Conservation (phyloP, 2,329 filamentous ascomycete genomes). For the Aurifilum marmelostoma region DNA sequence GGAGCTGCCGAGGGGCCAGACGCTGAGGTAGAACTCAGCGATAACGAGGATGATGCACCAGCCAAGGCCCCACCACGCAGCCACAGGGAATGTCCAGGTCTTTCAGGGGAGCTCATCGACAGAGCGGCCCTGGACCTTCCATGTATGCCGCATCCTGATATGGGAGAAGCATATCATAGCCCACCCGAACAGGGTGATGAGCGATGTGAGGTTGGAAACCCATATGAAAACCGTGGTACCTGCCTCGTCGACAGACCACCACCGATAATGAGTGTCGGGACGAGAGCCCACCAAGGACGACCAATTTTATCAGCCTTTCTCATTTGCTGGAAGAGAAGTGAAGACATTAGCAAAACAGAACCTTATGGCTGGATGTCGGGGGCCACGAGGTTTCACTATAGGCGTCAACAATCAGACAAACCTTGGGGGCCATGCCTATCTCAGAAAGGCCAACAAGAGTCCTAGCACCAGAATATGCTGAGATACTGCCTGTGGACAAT, state of each 20-base stretch:
- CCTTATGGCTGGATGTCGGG: no score
- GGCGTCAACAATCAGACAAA: not conserved
- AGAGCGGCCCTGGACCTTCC: conserved; percentile 44
- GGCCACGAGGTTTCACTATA: not conserved
- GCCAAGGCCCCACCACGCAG: conserved; percentile 47
- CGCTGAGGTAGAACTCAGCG: conserved; percentile 50
- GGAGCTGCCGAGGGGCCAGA: conserved; percentile 45
- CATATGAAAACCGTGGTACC: conserved; percentile 49
- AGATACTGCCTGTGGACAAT: conserved; percentile 48
- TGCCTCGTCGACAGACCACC: conserved; percentile 45
- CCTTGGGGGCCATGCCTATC: conserved; percentile 45
- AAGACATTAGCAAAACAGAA: conserved; percentile 3
- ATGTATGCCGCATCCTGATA: conserved; percentile 47
- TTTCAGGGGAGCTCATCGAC: conserved; percentile 45
- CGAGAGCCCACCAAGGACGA: conserved; percentile 44
- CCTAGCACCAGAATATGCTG: conserved; percentile 47
- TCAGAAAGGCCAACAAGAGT: conserved; percentile 48
- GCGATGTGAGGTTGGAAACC: conserved; percentile 50
- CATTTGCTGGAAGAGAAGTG: conserved; percentile 32
- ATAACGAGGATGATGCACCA: conserved; percentile 50
- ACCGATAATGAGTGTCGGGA: conserved; percentile 56
- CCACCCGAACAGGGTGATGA: conserved; percentile 49
- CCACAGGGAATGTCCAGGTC: conserved; percentile 48
- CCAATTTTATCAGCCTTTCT: conserved; percentile 40
- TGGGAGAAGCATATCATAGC: conserved; percentile 48